A percentile compares a stretch with the other conserved stretches of the same genome.
Evolutionary conservation across 2,329 filamentous ascomycete genomes (phyloP).

Genomic region (Raffaelea ambrosiae): DNA sequence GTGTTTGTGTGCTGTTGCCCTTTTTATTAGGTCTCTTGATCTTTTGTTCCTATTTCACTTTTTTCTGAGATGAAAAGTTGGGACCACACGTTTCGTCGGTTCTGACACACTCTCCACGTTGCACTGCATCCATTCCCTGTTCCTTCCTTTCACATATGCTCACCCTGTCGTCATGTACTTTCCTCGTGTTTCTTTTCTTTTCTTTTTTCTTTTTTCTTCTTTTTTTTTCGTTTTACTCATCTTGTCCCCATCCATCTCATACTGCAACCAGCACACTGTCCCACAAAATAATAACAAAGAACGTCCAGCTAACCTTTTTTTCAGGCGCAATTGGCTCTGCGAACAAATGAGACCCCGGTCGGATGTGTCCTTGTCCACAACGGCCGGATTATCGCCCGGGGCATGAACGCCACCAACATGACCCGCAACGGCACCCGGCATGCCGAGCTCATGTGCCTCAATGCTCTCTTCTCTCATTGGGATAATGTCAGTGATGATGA

Average conservation of each 20-base stretch:
- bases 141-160: too few species aligned
- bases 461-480: conserved; percentile 40
- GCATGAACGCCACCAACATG: conserved; percentile 95
- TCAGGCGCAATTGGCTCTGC: conserved; percentile 76
- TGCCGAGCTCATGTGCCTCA: conserved; percentile 86
- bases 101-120: too few species aligned
- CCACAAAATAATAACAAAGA: too few species aligned
- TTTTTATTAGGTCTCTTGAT: not conserved
- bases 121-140: too few species aligned
- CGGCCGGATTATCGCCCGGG: conserved; percentile 70
- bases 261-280: too few species aligned
- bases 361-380: conserved; percentile 88
- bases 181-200: not conserved
- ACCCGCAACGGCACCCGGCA: conserved; percentile 88
- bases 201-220: not conserved
- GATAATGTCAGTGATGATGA: conserved; percentile 20
- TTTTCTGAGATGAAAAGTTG: too few species aligned
- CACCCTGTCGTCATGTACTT: not conserved
- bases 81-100: too few species aligned
- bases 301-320: too few species aligned
- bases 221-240: not conserved
- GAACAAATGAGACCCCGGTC: conserved; percentile 86
- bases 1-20: conserved; percentile 11
- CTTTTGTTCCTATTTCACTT: not conserved
- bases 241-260: too few species aligned